Percentiles rank a stretch among this genome's conserved stretches.
These are phyloP conservation scores for Acorus calamus DNA, from an alignment of 106 monocot species.

Conservation along the genomic window DNA sequence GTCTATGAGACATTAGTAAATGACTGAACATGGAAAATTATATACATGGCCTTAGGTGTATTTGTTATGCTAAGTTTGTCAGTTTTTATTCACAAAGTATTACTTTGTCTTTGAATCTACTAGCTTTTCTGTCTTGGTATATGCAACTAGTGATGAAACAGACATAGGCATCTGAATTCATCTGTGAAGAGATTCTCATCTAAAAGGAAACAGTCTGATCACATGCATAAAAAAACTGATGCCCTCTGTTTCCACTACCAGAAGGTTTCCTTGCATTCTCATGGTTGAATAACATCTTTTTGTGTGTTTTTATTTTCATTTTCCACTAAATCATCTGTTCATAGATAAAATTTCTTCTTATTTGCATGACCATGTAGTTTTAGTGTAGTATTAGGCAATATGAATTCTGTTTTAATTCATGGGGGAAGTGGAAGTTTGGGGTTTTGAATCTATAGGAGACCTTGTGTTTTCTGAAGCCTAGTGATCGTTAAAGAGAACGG, in stretches of 20 bases:
- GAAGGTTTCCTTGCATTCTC: not conserved
- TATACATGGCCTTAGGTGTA: too few species aligned
- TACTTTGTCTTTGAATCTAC: too few species aligned
- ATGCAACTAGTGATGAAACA: not conserved
- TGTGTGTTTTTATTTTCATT: too few species aligned
- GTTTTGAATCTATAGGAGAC: not conserved
- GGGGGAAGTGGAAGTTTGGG: not conserved
- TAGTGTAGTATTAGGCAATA: not conserved
- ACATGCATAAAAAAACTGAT: not conserved
- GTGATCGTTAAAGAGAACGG: not conserved
- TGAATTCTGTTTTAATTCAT: not conserved
- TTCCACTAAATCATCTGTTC: too few species aligned
- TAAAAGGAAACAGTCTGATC: not conserved
- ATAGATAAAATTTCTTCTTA: too few species aligned
- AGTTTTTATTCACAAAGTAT: too few species aligned
- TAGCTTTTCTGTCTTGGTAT: too few species aligned
- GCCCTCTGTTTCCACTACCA: not conserved
- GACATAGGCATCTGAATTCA: not conserved
- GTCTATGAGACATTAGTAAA: too few species aligned
- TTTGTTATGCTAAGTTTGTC: too few species aligned
- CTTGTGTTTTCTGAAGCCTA: not conserved
- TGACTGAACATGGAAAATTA: too few species aligned
- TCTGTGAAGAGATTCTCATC: not conserved
- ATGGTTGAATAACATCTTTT: too few species aligned
- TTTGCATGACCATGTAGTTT: too few species aligned